These are phyloP conservation scores for Mycena albidolilacea DNA, from an alignment of 768 basidiomycete species.

Conservation along the genomic window DNA sequence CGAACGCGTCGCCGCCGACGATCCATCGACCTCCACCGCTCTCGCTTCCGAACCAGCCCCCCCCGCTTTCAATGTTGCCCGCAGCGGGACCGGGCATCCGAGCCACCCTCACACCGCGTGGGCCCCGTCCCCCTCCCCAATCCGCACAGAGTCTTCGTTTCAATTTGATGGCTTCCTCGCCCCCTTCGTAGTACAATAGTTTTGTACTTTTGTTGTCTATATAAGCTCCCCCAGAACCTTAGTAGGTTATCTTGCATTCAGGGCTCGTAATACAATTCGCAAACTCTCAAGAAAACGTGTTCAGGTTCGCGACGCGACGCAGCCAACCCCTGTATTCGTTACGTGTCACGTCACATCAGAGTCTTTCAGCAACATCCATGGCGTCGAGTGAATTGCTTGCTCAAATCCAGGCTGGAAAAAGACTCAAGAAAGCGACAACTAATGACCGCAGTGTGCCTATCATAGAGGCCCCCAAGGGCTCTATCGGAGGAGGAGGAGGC, in stretches of 20 bases:
- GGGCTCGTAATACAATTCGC: too few relatives aligned
- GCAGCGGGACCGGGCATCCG: constrained; percentile 30
- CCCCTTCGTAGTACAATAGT: neutral
- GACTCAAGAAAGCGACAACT: constrained; percentile 85
- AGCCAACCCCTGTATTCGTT: neutral
- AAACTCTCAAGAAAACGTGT: too few relatives aligned
- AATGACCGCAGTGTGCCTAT: constrained; percentile 84
- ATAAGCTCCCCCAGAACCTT: too few relatives aligned
- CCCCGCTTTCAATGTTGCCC: neutral
- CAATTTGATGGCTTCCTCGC: constrained; percentile 7
- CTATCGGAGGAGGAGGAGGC: constrained; percentile 55
- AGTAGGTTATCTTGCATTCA: too few relatives aligned
- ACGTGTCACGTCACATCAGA: constrained; percentile 4
- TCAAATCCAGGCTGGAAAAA: constrained; percentile 88
- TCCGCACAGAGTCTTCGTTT: constrained; percentile 34
- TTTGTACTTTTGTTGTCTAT: too few relatives aligned
- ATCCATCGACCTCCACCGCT: constrained; percentile 36
- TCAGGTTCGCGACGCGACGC: too few relatives aligned
- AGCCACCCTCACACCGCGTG: constrained; percentile 20
- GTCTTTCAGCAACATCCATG: constrained; percentile 56
- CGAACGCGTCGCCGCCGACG: constrained; percentile 8
- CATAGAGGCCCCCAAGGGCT: constrained; percentile 64
- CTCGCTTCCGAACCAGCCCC: neutral
- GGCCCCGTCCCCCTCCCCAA: constrained; percentile 35
- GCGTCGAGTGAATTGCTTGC: constrained; percentile 82